phyloP scores from a whole-genome alignment of 176 grass and related monocot species.

The Olyra latifolia region DNA sequence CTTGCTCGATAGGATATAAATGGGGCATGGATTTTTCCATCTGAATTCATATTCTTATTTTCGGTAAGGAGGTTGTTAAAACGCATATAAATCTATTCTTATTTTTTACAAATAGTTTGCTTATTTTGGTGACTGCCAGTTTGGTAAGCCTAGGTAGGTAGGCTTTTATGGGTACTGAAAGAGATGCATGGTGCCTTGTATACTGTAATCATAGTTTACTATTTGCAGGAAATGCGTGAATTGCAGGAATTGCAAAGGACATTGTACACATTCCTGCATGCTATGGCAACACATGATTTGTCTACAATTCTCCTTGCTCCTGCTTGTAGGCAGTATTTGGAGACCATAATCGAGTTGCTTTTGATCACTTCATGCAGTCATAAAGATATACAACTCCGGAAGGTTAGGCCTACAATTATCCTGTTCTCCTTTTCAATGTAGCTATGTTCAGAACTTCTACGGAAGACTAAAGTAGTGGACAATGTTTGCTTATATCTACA shows the following conservation, averaged over 20 bases:
- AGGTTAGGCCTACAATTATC: slow-evolving; percentile 49
- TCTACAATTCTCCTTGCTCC: slow-evolving; percentile 77
- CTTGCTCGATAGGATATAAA: too few species aligned
- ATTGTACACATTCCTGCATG: slow-evolving; percentile 86
- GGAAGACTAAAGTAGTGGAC: background rate
- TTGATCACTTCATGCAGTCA: slow-evolving; percentile 79
- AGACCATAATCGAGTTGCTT: slow-evolving; percentile 75
- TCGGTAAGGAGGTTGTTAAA: too few species aligned
- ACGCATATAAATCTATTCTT: too few species aligned
- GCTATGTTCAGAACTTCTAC: slow-evolving; percentile 4
- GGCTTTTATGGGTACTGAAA: slow-evolving; percentile 19
- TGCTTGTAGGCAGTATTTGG: slow-evolving; percentile 70
- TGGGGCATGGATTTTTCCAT: too few species aligned
- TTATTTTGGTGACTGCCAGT: slow-evolving; percentile 7
- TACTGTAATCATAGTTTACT: slow-evolving; percentile 26
- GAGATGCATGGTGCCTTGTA: slow-evolving; percentile 6
- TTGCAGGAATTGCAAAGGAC: slow-evolving; percentile 86
- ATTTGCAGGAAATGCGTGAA: slow-evolving; percentile 89
- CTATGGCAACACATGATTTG: slow-evolving; percentile 76
- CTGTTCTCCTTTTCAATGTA: slow-evolving; percentile 26
- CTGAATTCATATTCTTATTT: too few species aligned
- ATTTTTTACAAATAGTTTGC: too few species aligned
- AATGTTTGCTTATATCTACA: background rate
- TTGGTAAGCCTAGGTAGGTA: background rate
- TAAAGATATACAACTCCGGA: slow-evolving; percentile 87